Conservation (phyloP, 1,139 yeast species). For the Candida sanyaensis region DNA sequence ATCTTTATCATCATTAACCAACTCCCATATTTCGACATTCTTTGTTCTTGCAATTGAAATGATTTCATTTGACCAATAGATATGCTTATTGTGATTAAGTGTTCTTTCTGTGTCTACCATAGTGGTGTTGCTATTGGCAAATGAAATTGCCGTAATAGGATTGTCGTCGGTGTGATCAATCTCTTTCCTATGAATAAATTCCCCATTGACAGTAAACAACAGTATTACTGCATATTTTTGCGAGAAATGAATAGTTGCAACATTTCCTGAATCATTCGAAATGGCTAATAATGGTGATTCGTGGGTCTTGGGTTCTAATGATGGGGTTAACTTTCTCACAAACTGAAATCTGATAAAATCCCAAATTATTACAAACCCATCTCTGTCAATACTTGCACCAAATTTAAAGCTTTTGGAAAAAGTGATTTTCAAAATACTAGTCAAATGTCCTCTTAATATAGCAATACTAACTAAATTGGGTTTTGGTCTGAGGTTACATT, state of each 20-base stretch:
- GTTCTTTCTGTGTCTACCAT: constrained; percentile 27
- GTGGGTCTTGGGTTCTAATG: constrained; percentile 5
- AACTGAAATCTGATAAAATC: constrained; percentile 53
- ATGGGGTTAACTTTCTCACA: constrained; percentile 41
- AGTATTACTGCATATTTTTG: constrained; percentile 23
- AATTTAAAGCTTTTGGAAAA: constrained; percentile 53
- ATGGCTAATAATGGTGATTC: constrained; percentile 37
- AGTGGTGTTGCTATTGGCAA: constrained; percentile 35
- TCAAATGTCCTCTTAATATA: constrained; percentile 56
- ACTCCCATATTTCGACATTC: constrained; percentile 27
- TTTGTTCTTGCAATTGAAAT: constrained; percentile 28
- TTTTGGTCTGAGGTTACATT: constrained; percentile 27
- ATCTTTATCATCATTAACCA: constrained; percentile 18
- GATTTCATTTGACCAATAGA: constrained; percentile 42
- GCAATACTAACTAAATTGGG: constrained; percentile 43
- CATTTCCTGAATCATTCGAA: constrained; percentile 57
- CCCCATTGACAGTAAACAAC: constrained; percentile 60
- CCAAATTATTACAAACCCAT: constrained; percentile 59
- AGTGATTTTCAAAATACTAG: constrained; percentile 40
- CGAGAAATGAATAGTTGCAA: constrained; percentile 35
- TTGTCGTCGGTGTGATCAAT: constrained; percentile 17
- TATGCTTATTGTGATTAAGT: constrained; percentile 28
- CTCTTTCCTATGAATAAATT: constrained; percentile 25
- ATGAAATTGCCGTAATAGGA: constrained; percentile 24
- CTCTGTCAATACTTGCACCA: constrained; percentile 51